Base-by-base conservation (phyloP, 2,329 filamentous ascomycete species). In the Thielaviopsis euricoi region DNA sequence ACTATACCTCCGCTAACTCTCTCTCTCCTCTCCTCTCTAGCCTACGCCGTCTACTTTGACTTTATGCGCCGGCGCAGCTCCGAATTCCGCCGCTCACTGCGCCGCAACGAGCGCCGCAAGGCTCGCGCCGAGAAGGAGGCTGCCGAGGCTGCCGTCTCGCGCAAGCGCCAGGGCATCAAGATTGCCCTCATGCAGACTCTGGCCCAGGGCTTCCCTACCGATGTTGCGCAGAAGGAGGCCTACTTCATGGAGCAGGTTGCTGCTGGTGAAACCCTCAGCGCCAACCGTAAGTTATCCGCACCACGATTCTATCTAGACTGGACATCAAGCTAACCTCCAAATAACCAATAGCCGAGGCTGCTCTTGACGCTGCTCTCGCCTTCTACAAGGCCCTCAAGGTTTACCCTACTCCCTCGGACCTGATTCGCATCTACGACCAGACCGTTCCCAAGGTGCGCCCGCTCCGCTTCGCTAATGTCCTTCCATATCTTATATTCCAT, bases 321-420 rank as follows among this genome's bases (percentile, higher is more conserved):
- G n/a, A 17, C 6, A 23, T 37, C 26, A 43, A 25, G 40, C 43
- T 19, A 26, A 21, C 25, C 22, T 37, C 1, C 13, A 4, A 62
- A 33, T 33, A 33, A 62, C n/a, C n/a, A n/a, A n/a, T 64, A 87
- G 83, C 83, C 64, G 73, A 81, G 64, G 81, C 84, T 67, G 76
- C 79, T 48, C 72, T 95, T 60, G 90, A 96, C 64, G 88, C 93
- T 55, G 91, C 93, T 53, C 76, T 97, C 61, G 89, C 87, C 71
- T 98, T 98, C 75, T 98, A 97, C 81, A 94, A 90, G 79, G 93
- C 90, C 51, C 81, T 98, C 64, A 98, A 98, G 80, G 93, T 97
- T 65, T 98, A 98, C 74, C 93, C 93, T 56, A 86, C 88, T 66
- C 93, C 91, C 13, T 81, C 85, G 66, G 93, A 97, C 68, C 77